Percentiles rank a stretch among this genome's conserved stretches.
phyloP scores from a whole-genome alignment of 108 stramenopile species.

The Conticribra weissflogii region DNA sequence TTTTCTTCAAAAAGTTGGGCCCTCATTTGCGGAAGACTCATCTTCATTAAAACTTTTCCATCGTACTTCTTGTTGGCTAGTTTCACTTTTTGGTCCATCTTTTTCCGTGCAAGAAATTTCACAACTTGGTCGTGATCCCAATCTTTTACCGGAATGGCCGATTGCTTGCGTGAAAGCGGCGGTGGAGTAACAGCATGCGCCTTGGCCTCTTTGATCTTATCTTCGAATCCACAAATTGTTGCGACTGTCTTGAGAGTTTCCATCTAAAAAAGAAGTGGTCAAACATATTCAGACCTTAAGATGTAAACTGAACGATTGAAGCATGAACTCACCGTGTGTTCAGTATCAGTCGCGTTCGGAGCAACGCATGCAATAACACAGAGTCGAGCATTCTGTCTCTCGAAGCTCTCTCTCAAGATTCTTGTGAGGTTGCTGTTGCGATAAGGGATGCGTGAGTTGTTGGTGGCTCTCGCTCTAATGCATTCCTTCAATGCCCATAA shows the following conservation, averaged over 20 bases:
- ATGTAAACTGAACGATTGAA: background rate
- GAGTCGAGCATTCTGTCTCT: conserved; percentile 49
- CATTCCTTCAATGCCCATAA: conserved; percentile 79
- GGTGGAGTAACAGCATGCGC: conserved; percentile 16
- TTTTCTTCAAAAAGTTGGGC: conserved; percentile 24
- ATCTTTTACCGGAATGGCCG: conserved; percentile 21
- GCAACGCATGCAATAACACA: conserved; percentile 70
- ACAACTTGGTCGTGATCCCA: conserved; percentile 43
- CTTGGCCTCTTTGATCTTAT: conserved; percentile 40
- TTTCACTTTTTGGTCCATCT: conserved; percentile 25
- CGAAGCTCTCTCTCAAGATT: conserved; percentile 64
- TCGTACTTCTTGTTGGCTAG: conserved; percentile 27
- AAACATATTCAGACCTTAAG: background rate
- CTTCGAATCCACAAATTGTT: conserved; percentile 48
- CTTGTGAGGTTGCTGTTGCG: conserved; percentile 65
- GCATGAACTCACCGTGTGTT: conserved; percentile 47
- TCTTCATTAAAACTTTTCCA: conserved; percentile 52
- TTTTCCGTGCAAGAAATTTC: conserved; percentile 37
- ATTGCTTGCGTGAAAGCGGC: background rate
- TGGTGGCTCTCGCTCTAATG: conserved; percentile 59
- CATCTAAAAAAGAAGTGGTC: conserved; percentile 9
- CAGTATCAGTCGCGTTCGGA: conserved; percentile 67
- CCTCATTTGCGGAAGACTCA: conserved; percentile 33
- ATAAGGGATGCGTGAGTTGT: conserved; percentile 40
- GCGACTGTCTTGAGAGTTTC: conserved; percentile 64